These are phyloP conservation scores for Thelephora aurantiotincta DNA, from an alignment of 768 basidiomycete genomes.

Conservation along the genomic window DNA sequence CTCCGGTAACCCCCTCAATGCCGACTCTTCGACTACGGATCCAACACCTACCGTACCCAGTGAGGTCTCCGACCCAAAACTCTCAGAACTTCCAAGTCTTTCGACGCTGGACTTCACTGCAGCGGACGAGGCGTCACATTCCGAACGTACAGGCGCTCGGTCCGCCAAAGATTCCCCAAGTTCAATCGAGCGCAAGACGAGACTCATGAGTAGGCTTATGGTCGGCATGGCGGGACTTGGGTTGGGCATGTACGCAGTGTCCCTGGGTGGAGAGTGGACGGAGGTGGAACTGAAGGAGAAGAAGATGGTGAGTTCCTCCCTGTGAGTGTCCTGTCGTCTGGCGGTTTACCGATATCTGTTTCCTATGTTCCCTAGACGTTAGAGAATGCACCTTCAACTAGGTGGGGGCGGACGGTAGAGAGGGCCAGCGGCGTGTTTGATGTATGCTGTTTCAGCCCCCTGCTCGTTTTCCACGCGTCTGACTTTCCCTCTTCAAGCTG, in stretches of 20 bases:
- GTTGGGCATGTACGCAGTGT: conserved; percentile 39
- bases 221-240: conserved; percentile 41
- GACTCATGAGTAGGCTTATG: conserved; percentile 38
- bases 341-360: not conserved
- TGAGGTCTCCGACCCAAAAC: too few relatives aligned
- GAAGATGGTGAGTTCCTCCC: conserved; percentile 35
- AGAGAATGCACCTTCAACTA: conserved; percentile 44
- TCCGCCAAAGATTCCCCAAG: conserved; percentile 71
- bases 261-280: conserved; percentile 72
- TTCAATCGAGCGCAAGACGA: conserved; percentile 60
- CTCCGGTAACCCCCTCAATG: not conserved
- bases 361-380: conserved; percentile 25
- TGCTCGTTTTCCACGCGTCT: not conserved
- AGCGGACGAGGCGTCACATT: conserved; percentile 26
- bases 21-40: not conserved
- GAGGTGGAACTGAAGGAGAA: conserved; percentile 51
- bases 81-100: conserved; percentile 8
- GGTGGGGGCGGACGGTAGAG: conserved; percentile 49
- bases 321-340: conserved; percentile 1
- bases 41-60: too few relatives aligned
- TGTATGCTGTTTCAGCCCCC: conserved; percentile 25
- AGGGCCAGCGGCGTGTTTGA: conserved; percentile 56
- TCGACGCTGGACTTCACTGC: conserved; percentile 59
- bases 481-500: conserved; percentile 30
- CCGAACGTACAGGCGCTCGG: conserved; percentile 55